Conservation (phyloP, 805 yeast species). For the Helenozyma baotianmanensis region DNA sequence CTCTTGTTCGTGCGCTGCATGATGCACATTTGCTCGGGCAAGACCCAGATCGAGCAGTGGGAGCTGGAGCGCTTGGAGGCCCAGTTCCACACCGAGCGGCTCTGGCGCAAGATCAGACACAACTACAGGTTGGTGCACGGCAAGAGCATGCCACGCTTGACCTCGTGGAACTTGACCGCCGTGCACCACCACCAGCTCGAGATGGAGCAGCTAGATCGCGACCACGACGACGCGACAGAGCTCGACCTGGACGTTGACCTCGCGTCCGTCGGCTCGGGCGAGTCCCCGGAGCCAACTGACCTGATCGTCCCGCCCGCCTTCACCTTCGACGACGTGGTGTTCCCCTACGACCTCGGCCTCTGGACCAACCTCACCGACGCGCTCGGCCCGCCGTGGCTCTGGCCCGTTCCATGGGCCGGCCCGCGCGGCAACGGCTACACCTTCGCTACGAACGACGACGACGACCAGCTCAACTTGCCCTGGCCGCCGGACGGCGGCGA, state of each 20-base stretch:
- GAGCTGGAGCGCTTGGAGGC: slow-evolving; percentile 77
- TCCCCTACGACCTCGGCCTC: slow-evolving; percentile 78
- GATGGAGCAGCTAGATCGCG: not conserved
- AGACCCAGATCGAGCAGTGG: slow-evolving; percentile 91
- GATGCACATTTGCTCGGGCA: slow-evolving; percentile 56
- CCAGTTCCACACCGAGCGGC: slow-evolving; percentile 51
- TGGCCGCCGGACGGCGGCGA: slow-evolving; percentile 92
- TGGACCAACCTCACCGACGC: slow-evolving; percentile 47
- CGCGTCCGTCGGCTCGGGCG: not conserved
- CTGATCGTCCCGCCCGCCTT: slow-evolving; percentile 32
- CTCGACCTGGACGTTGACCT: not conserved
- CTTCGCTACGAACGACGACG: slow-evolving; percentile 52
- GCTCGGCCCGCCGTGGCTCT: slow-evolving; percentile 59
- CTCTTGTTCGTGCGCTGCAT: slow-evolving; percentile 60
- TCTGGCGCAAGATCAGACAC: slow-evolving; percentile 46
- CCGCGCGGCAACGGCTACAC: slow-evolving; percentile 58
- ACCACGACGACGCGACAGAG: slow-evolving; percentile 4
- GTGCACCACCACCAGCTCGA: slow-evolving; percentile 13
- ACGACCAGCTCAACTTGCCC: slow-evolving; percentile 62
- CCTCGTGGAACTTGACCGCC: slow-evolving; percentile 40
- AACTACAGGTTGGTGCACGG: slow-evolving; percentile 42
- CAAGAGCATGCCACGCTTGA: slow-evolving; percentile 38
- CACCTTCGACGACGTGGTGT: slow-evolving; percentile 61
- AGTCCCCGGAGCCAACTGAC: slow-evolving; percentile 1
- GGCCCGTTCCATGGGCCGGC: slow-evolving; percentile 70